phyloP scores from a whole-genome alignment of 169 alveolate species.

The Cryptosporidium felis region DNA sequence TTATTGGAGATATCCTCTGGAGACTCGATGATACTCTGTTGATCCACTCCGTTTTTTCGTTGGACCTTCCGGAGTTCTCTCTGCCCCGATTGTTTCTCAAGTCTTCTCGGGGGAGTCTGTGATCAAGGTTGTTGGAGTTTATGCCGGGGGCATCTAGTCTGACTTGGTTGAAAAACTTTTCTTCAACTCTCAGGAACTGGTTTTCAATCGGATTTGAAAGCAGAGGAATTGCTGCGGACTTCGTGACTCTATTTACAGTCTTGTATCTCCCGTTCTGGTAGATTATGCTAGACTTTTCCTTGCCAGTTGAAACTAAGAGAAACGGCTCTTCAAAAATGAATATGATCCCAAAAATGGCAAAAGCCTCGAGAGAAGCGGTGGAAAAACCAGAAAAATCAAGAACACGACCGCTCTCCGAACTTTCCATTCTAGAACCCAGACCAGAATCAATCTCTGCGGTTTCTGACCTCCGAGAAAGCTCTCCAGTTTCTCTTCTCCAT shows the following conservation, averaged over 20 bases:
- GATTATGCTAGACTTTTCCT: constrained; percentile 19
- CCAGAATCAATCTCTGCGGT: background rate
- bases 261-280: constrained; percentile 49
- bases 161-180: background rate
- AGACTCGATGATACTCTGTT: constrained; percentile 29
- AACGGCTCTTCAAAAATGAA: constrained; percentile 51
- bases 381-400: constrained; percentile 45
- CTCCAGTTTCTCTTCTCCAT: background rate
- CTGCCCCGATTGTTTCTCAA: too few species aligned
- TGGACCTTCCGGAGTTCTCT: background rate
- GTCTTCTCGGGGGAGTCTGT: too few species aligned
- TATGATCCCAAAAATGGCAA: constrained; percentile 39
- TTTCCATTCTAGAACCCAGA: background rate
- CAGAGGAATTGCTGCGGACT: constrained; percentile 35
- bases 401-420: background rate
- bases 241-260: constrained; percentile 47
- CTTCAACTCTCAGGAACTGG: background rate
- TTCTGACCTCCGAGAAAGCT: background rate
- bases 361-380: constrained; percentile 15
- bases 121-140: too few species aligned
- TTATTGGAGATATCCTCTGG: constrained; percentile 50
- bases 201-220: constrained; percentile 19
- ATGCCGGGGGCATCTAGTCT: too few species aligned
- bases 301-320: background rate
- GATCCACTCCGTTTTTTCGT: constrained; percentile 43